These are phyloP conservation scores for Phascolomyces articulosus DNA, from an alignment of 371 early-diverging fungal species.

Conservation along the genomic window DNA sequence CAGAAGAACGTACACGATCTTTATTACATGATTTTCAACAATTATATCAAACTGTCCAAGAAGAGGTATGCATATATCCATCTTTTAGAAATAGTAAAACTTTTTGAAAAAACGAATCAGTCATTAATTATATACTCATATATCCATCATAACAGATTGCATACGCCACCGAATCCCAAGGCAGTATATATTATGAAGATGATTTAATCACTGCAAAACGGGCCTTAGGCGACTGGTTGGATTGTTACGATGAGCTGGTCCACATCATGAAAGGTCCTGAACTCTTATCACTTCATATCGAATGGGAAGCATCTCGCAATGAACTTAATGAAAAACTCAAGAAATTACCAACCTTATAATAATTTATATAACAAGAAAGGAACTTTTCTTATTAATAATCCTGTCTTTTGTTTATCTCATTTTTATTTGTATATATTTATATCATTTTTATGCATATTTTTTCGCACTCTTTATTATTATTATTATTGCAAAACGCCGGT, in stretches of 20 bases:
- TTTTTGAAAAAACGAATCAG: no score
- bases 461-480: no score
- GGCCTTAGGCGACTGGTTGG: constrained; percentile 15
- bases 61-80: constrained; percentile 10
- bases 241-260: constrained; percentile 22
- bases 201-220: constrained; percentile 23
- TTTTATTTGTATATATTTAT: neutral
- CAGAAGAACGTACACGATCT: neutral
- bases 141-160: constrained; percentile 18
- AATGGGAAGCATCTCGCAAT: constrained; percentile 24
- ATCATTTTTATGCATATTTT: neutral
- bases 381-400: neutral
- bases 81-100: no score
- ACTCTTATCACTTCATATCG: constrained; percentile 21
- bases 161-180: constrained; percentile 30
- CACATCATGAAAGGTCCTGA: constrained; percentile 16
- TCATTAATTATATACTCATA: neutral
- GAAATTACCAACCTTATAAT: constrained; percentile 2
- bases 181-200: constrained; percentile 27
- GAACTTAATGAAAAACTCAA: neutral
- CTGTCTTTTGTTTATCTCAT: neutral
- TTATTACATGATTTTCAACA: constrained; percentile 5
- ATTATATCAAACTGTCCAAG: constrained; percentile 2
- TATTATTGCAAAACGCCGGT: neutral
- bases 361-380: neutral